A percentile compares a stretch with the other conserved stretches of the same genome.
Evolutionary conservation across 2,329 filamentous ascomycete genomes (phyloP).

Genomic region (Bimuria novae-zelandiae): DNA sequence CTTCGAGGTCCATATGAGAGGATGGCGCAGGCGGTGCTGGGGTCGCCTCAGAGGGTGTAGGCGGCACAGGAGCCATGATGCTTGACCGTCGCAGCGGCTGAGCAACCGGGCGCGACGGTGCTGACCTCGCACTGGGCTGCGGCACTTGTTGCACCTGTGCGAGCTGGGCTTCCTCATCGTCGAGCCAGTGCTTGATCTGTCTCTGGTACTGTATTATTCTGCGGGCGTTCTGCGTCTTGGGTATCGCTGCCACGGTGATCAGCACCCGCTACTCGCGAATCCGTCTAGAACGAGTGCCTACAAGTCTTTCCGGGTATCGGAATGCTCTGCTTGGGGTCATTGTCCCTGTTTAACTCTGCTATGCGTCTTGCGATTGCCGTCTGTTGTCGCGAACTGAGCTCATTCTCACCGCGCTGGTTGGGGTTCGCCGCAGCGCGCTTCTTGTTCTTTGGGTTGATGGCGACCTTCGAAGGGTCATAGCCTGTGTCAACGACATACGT

Average conservation of each 20-base stretch:
- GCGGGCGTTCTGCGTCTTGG: conserved; percentile 66
- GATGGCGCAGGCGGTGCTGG: conserved; percentile 20
- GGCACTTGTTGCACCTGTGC: conserved; percentile 53
- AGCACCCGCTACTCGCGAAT: not conserved
- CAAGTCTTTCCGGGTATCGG: conserved; percentile 34
- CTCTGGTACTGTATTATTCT: conserved; percentile 81
- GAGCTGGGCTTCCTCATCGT: conserved; percentile 73
- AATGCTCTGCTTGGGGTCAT: conserved; percentile 62
- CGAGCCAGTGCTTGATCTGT: conserved; percentile 81
- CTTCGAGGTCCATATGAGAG: conserved; percentile 21
- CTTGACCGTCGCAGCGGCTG: conserved; percentile 29
- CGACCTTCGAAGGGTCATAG: conserved; percentile 60
- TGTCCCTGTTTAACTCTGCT: conserved; percentile 74
- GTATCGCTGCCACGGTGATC: conserved; percentile 20
- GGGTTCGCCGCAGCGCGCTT: conserved; percentile 67
- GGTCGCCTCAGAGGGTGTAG: conserved; percentile 33
- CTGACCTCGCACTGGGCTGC: conserved; percentile 21
- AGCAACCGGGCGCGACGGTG: conserved; percentile 17
- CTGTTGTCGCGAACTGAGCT: conserved; percentile 80
- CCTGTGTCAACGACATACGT: conserved; percentile 83
- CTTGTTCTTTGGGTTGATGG: conserved; percentile 57
- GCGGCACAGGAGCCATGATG: conserved; percentile 29
- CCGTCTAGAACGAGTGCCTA: conserved; percentile 9
- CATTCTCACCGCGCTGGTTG: conserved; percentile 50
- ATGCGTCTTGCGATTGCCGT: conserved; percentile 81